phyloP scores from a whole-genome alignment of 164 flowering plant species.

The Piper betle region DNA sequence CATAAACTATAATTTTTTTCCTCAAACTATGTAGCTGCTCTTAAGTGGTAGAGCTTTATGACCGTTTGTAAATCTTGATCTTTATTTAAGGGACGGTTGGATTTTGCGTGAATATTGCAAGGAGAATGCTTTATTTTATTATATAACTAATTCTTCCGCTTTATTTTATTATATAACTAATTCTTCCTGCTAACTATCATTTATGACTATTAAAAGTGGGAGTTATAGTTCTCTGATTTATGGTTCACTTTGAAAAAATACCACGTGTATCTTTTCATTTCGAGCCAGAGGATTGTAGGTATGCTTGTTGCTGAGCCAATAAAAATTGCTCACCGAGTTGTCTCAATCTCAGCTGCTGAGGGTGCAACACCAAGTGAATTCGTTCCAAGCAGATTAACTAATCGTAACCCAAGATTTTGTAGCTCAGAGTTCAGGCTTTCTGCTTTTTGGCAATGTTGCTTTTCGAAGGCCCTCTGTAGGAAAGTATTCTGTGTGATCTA shows the following conservation, averaged over 20 bases:
- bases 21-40: background rate
- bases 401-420: no score
- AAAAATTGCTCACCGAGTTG: conserved; percentile 37
- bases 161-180: no score
- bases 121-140: conserved; percentile 29
- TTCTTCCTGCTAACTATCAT: background rate
- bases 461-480: no score
- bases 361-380: no score
- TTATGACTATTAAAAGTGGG: background rate
- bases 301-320: conserved; percentile 71
- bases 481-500: no score
- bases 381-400: no score
- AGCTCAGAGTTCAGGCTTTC: no score
- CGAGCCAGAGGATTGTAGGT: conserved; percentile 56
- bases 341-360: conserved; percentile 24
- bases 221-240: background rate
- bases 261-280: conserved; percentile 67
- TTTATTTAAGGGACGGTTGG: conserved; percentile 46
- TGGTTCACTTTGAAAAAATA: background rate
- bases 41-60: conserved; percentile 59
- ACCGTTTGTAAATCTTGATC: conserved; percentile 68
- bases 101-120: conserved; percentile 48
- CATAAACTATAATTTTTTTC: background rate
- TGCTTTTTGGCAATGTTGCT: no score
- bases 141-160: no score